These are phyloP conservation scores for Eimeria necatrix DNA, from an alignment of 169 alveolate species.

Conservation along the genomic window DNA sequence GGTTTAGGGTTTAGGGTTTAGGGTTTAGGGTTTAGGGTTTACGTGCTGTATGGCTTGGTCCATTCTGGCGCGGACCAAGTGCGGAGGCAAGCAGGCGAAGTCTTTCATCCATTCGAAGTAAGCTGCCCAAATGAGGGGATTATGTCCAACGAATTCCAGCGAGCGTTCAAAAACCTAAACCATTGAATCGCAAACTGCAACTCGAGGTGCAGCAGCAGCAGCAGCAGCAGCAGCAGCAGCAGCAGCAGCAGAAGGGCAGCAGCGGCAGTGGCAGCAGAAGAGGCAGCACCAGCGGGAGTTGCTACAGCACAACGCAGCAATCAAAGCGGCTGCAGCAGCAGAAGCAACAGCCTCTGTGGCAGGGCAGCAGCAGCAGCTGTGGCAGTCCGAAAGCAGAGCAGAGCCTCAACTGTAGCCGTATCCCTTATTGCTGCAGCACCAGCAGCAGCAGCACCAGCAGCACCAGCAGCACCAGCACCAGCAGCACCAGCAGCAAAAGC, in stretches of 20 bases:
- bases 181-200: background rate
- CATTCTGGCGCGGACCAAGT: constrained; percentile 59
- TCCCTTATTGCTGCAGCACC: background rate
- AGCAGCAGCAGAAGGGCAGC: constrained; percentile 24
- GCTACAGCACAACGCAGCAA: background rate
- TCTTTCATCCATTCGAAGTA: constrained; percentile 76
- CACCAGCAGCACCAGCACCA: background rate
- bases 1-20: constrained; percentile 27
- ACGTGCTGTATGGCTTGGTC: constrained; percentile 69
- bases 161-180: constrained; percentile 76
- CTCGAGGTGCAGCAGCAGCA: constrained; percentile 20
- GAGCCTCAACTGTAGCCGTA: background rate
- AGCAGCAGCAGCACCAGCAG: background rate
- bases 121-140: constrained; percentile 75
- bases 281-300: background rate
- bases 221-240: constrained; percentile 55
- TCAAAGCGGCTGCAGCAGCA: background rate
- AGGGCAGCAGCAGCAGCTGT: too few relatives aligned
- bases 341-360: background rate
- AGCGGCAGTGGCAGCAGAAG: background rate
- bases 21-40: constrained; percentile 46
- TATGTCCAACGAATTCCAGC: constrained; percentile 78
- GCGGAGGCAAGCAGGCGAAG: constrained; percentile 64
- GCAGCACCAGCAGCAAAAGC: background rate
- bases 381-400: background rate